phyloP scores from a whole-genome alignment of 371 early-diverging fungal genomes.

The Mucor mucedo region DNA sequence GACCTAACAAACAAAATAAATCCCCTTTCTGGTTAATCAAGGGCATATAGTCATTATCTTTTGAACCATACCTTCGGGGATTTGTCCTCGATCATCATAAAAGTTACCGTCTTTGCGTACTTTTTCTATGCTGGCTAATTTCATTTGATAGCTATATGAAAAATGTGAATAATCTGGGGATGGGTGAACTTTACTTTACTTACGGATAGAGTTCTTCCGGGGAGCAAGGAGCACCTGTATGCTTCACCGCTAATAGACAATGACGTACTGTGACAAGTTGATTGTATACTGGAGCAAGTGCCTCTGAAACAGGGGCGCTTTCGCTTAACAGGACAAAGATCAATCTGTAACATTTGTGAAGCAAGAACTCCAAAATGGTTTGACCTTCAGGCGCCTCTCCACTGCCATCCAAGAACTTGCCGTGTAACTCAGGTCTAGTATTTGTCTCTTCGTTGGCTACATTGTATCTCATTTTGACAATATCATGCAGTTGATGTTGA shows the following conservation, averaged over 20 bases:
- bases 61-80: slow-evolving; percentile 72
- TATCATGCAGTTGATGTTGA: slow-evolving; percentile 78
- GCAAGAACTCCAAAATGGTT: slow-evolving; percentile 73
- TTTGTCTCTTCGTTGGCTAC: slow-evolving; percentile 27
- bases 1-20: slow-evolving; percentile 32
- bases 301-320: slow-evolving; percentile 83
- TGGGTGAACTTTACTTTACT: slow-evolving; percentile 8
- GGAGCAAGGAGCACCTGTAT: slow-evolving; percentile 78
- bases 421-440: slow-evolving; percentile 24
- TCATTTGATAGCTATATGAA: slow-evolving; percentile 73
- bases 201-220: slow-evolving; percentile 54
- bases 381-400: slow-evolving; percentile 76
- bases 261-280: slow-evolving; percentile 84
- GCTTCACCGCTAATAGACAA: slow-evolving; percentile 78
- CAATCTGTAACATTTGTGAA: slow-evolving; percentile 87
- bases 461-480: slow-evolving; percentile 63
- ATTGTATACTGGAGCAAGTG: slow-evolving; percentile 81
- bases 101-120: slow-evolving; percentile 87
- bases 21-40: too few relatives aligned
- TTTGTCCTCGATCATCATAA: slow-evolving; percentile 75
- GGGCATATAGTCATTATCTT: too few relatives aligned
- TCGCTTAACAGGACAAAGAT: slow-evolving; percentile 78
- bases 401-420: slow-evolving; percentile 65
- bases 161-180: too few relatives aligned
- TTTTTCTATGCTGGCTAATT: slow-evolving; percentile 78